A percentile compares a stretch with the other conserved stretches of the same genome.
Evolutionary conservation across 352 stramenopile species (phyloP).

Genomic region (Globisporangium splendens): DNA sequence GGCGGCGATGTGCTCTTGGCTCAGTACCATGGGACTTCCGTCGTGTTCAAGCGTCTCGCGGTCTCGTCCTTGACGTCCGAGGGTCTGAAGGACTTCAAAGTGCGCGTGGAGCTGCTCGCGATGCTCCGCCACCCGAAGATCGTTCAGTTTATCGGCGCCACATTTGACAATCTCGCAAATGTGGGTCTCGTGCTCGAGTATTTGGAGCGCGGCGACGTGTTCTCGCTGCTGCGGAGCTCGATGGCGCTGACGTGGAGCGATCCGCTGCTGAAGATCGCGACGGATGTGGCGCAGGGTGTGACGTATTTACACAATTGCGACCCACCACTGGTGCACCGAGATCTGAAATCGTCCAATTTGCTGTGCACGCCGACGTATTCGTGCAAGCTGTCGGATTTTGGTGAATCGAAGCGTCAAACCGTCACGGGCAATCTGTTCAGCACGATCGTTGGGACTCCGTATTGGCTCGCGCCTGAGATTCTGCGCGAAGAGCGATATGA

Average conservation of each 20-base stretch:
- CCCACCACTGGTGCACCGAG: conserved; percentile 71
- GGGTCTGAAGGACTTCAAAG: conserved; percentile 68
- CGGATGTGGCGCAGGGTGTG: conserved; percentile 75
- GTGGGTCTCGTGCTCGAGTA: conserved; percentile 79
- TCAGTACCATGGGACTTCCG: conserved; percentile 71
- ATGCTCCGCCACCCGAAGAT: conserved; percentile 84
- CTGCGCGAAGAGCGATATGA: conserved; percentile 79
- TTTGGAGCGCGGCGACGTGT: conserved; percentile 66
- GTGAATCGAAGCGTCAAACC: conserved; percentile 60
- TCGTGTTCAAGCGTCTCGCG: conserved; percentile 76
- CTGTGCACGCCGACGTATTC: conserved; percentile 70
- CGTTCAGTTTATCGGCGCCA: conserved; percentile 83
- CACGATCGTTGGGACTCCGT: conserved; percentile 81
- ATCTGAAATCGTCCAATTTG: conserved; percentile 82
- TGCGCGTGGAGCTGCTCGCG: conserved; percentile 72
- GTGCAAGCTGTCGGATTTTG: conserved; percentile 84
- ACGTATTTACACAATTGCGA: conserved; percentile 83
- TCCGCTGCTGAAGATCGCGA: conserved; percentile 75
- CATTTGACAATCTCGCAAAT: conserved; percentile 78
- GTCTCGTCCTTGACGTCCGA: conserved; percentile 55
- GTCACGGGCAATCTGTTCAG: conserved; percentile 46
- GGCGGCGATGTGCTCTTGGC: conserved; percentile 63
- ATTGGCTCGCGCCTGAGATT: conserved; percentile 84
- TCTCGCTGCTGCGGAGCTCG: conserved; percentile 50
- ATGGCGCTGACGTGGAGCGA: conserved; percentile 78